Percentiles rank a stretch among this genome's conserved stretches.
Conservation (phyloP, 306 rosid genomes). For the Hylodesmum podocarpum region DNA sequence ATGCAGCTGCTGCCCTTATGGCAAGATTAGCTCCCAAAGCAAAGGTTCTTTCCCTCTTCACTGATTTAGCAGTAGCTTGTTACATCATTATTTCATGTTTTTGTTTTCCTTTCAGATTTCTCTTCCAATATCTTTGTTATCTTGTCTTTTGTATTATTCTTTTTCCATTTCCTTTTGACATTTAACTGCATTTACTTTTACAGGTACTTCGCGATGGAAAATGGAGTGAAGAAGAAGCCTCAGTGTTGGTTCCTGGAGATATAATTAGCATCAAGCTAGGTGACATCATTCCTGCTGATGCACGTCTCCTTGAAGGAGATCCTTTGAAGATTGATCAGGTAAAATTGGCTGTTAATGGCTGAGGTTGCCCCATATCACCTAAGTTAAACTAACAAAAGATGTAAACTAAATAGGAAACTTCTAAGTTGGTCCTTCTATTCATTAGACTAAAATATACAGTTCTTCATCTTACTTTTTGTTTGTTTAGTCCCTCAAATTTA, state of each 20-base stretch:
- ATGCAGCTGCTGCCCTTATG: constrained; percentile 73
- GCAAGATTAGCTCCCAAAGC: constrained; percentile 62
- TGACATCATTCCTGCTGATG: constrained; percentile 77
- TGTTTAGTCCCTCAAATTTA: no score
- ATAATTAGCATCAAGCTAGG: constrained; percentile 77
- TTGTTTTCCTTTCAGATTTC: not conserved
- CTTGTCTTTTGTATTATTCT: not conserved
- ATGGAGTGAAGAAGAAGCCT: constrained; percentile 82
- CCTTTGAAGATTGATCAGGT: constrained; percentile 82
- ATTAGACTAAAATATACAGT: no score
- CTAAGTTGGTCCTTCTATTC: not conserved
- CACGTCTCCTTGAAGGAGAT: constrained; percentile 80
- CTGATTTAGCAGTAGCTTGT: not conserved
- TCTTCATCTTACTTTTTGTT: no score
- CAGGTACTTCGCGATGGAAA: constrained; percentile 68
- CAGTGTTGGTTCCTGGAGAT: constrained; percentile 77
- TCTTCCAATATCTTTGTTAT: not conserved
- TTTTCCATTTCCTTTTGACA: not conserved
- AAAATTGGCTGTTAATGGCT: not conserved
- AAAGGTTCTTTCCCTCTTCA: constrained; percentile 44
- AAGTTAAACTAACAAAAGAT: not conserved
- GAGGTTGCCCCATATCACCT: not conserved
- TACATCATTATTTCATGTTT: not conserved
- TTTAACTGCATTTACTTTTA: not conserved
- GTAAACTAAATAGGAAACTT: not conserved